Conservation (phyloP, 371 early-diverging fungal genomes). For the Actinomortierella ambigua region DNA sequence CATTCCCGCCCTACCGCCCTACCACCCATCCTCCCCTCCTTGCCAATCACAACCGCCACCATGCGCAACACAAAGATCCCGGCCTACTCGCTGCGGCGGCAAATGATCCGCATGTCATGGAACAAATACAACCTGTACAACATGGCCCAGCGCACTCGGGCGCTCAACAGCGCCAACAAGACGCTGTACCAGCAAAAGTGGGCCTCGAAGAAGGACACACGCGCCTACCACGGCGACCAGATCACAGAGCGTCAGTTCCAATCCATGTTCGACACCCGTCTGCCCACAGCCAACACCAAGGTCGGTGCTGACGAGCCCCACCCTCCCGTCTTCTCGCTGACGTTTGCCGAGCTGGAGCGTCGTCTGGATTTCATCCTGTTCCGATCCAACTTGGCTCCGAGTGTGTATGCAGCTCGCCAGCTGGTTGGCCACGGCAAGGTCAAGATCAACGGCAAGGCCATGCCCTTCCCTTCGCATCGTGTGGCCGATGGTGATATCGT, state of each 20-base stretch:
- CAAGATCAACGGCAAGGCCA: conserved; percentile 86
- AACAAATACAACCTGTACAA: conserved; percentile 89
- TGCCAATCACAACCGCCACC: conserved; percentile 8
- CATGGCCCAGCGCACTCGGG: conserved; percentile 67
- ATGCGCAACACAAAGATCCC: conserved; percentile 54
- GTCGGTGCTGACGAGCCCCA: conserved; percentile 54
- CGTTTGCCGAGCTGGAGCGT: conserved; percentile 90
- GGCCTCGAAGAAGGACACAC: conserved; percentile 91
- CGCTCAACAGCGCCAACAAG: conserved; percentile 63
- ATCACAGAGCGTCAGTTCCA: conserved; percentile 87
- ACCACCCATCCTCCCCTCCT: background rate
- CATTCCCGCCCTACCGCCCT: background rate
- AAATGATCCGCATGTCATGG: conserved; percentile 94
- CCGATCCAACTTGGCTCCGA: conserved; percentile 87
- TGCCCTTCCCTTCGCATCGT: conserved; percentile 75
- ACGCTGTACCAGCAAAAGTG: conserved; percentile 94
- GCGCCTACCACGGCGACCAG: conserved; percentile 92
- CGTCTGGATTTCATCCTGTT: conserved; percentile 93
- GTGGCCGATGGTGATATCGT: conserved; percentile 92
- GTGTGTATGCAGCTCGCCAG: conserved; percentile 85
- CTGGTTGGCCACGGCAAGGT: conserved; percentile 88
- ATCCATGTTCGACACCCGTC: conserved; percentile 69
- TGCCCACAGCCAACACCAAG: conserved; percentile 73
- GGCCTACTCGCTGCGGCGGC: conserved; percentile 63
- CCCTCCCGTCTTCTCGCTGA: conserved; percentile 82